Percentiles rank a stretch among this genome's conserved stretches.
Evolutionary conservation across 1,284 basidiomycete genomes (phyloP).

Genomic region (Leccinum variabile): DNA sequence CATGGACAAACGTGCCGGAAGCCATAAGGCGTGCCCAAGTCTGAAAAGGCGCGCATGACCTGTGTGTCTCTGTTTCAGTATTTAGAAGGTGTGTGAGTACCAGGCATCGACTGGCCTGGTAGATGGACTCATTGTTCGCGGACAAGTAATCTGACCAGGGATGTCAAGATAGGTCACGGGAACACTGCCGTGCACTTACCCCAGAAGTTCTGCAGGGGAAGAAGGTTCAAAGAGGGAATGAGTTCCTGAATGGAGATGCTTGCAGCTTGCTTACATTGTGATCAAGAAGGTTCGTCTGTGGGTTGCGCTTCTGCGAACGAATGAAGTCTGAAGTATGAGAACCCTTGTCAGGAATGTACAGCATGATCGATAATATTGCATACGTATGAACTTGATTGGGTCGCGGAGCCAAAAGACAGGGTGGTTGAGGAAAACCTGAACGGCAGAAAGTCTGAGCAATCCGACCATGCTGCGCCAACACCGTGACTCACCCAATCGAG

Average conservation of each 20-base stretch:
- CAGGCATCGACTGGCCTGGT: slow-evolving; percentile 35
- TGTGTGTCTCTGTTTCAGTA: slow-evolving; percentile 7
- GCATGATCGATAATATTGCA: background rate
- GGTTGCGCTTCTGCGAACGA: slow-evolving; percentile 53
- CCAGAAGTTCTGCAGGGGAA: slow-evolving; percentile 22
- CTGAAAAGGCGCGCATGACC: slow-evolving; percentile 41
- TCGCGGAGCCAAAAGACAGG: slow-evolving; percentile 44
- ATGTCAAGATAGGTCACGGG: background rate
- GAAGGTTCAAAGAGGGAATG: background rate
- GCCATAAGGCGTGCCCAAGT: slow-evolving; percentile 28
- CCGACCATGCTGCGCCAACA: background rate
- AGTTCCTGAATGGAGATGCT: background rate
- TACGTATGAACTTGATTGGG: slow-evolving; percentile 47
- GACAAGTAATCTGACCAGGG: slow-evolving; percentile 42
- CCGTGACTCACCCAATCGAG: slow-evolving; percentile 42
- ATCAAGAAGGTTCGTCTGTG: slow-evolving; percentile 29
- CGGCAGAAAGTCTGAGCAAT: background rate
- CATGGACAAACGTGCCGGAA: slow-evolving; percentile 13
- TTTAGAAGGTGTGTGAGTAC: background rate
- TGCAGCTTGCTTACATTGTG: slow-evolving; percentile 8
- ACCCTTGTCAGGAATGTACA: background rate
- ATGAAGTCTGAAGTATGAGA: slow-evolving; percentile 47
- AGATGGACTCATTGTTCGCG: slow-evolving; percentile 49
- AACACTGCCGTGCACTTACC: slow-evolving; percentile 8
- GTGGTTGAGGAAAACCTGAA: slow-evolving; percentile 40